Evolutionary conservation across 148 eudicot genomes (phyloP).

Genomic region (Nepenthes mirabilis): DNA sequence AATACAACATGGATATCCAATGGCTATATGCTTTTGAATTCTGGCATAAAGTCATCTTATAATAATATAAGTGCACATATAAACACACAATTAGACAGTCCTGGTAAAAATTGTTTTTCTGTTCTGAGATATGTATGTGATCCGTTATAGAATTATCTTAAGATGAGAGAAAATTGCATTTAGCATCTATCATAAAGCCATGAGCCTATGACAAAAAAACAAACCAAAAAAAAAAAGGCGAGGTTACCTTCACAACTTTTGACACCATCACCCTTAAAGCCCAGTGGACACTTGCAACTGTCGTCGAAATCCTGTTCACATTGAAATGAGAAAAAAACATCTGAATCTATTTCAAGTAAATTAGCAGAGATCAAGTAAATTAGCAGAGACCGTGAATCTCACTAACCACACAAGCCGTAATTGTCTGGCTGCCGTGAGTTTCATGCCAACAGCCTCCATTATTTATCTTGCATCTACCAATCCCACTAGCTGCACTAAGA

Average conservation of each 20-base stretch:
- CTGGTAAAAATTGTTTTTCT: no score
- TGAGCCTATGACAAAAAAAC: neutral
- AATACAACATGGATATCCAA: no score
- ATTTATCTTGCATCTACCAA: constrained; percentile 77
- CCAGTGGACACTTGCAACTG: constrained; percentile 75
- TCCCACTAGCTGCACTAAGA: constrained; percentile 60
- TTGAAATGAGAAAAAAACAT: constrained; percentile 3
- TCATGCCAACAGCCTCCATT: constrained; percentile 98
- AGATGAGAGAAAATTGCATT: no score
- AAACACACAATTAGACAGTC: no score
- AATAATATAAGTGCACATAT: no score
- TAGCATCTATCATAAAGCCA: no score
- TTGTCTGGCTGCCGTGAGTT: constrained; percentile 50
- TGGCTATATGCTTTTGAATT: no score
- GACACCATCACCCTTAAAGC: constrained; percentile 85
- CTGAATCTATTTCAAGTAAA: neutral
- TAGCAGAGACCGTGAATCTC: neutral
- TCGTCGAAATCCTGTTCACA: constrained; percentile 52
- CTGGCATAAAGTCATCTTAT: no score
- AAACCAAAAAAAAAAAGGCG: neutral
- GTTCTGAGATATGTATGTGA: no score
- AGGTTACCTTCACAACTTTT: constrained; percentile 68
- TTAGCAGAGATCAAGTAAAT: neutral
- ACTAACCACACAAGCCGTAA: constrained; percentile 79
- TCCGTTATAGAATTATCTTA: no score